Conservation (phyloP, 2,329 filamentous ascomycete species). For the Spiromastix sp. region DNA sequence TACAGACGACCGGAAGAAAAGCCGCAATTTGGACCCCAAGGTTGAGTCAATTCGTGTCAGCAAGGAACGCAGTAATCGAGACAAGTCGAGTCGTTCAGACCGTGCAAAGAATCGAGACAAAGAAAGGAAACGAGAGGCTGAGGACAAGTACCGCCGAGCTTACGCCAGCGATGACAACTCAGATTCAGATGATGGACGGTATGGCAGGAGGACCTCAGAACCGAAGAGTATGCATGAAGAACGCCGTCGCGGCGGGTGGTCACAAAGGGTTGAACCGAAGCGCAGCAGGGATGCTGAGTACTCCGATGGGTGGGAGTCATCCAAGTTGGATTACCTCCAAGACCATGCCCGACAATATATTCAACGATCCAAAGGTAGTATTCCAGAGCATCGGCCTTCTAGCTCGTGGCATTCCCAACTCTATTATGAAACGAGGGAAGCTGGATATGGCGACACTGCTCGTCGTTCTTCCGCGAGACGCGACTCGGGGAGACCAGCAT, state of each 20-base stretch:
- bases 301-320: constrained; percentile 17
- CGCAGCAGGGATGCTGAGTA: constrained; percentile 19
- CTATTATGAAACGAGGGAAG: constrained; percentile 16
- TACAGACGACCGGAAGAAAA: constrained; percentile 26
- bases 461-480: constrained; percentile 20
- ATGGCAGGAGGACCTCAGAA: constrained; percentile 13
- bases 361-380: constrained; percentile 19
- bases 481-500: constrained; percentile 5
- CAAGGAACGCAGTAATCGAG: constrained; percentile 22
- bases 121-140: constrained; percentile 31
- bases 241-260: constrained; percentile 7
- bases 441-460: constrained; percentile 21
- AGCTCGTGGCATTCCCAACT: constrained; percentile 22
- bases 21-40: constrained; percentile 18
- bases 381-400: constrained; percentile 17
- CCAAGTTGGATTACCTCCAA: constrained; percentile 24
- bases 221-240: background rate
- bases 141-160: constrained; percentile 27
- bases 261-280: constrained; percentile 15
- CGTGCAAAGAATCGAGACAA: constrained; percentile 32
- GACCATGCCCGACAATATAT: constrained; percentile 30
- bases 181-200: constrained; percentile 21
- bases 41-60: constrained; percentile 12
- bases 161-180: constrained; percentile 20
- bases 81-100: constrained; percentile 23